phyloP scores from a whole-genome alignment of 2,329 filamentous ascomycete species.

The Fusarium multiceps region DNA sequence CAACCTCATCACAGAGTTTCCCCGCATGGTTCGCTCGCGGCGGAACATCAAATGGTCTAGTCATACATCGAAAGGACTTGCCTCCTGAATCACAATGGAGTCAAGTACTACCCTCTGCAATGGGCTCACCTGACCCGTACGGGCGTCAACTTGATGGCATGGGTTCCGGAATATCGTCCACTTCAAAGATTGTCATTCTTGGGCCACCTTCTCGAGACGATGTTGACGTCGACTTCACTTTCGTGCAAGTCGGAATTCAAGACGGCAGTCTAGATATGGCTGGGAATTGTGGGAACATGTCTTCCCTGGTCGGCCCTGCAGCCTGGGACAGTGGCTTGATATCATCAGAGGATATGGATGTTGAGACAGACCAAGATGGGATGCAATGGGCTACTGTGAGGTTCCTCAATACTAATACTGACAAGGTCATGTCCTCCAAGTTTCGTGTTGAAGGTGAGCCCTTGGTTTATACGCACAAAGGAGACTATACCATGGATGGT shows the following conservation, averaged over 20 bases:
- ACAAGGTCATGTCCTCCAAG: slow-evolving; percentile 68
- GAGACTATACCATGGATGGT: slow-evolving; percentile 72
- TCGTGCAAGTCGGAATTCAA: slow-evolving; percentile 74
- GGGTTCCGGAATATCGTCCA: slow-evolving; percentile 74
- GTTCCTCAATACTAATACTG: slow-evolving; percentile 78
- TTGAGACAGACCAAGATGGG: slow-evolving; percentile 40
- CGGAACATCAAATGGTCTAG: slow-evolving; percentile 75
- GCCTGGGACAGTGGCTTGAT: slow-evolving; percentile 50
- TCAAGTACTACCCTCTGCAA: slow-evolving; percentile 66
- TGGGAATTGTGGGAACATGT: slow-evolving; percentile 83
- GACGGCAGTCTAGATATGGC: slow-evolving; percentile 71
- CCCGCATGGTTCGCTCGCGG: slow-evolving; percentile 64
- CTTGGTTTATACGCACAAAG: slow-evolving; percentile 49
- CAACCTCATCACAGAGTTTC: slow-evolving; percentile 42
- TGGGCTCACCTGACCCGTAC: slow-evolving; percentile 74
- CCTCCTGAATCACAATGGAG: slow-evolving; percentile 53
- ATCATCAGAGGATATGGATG: slow-evolving; percentile 7
- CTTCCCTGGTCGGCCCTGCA: slow-evolving; percentile 70
- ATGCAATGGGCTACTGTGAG: slow-evolving; percentile 60
- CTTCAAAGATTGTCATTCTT: slow-evolving; percentile 78
- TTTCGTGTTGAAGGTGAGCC: slow-evolving; percentile 62
- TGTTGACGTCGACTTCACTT: slow-evolving; percentile 76
- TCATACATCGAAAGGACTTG: slow-evolving; percentile 56
- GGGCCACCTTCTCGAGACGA: slow-evolving; percentile 59
- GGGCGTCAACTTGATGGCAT: slow-evolving; percentile 79